Conservation (phyloP, 805 yeast genomes). For the Saturnispora saitoi region DNA sequence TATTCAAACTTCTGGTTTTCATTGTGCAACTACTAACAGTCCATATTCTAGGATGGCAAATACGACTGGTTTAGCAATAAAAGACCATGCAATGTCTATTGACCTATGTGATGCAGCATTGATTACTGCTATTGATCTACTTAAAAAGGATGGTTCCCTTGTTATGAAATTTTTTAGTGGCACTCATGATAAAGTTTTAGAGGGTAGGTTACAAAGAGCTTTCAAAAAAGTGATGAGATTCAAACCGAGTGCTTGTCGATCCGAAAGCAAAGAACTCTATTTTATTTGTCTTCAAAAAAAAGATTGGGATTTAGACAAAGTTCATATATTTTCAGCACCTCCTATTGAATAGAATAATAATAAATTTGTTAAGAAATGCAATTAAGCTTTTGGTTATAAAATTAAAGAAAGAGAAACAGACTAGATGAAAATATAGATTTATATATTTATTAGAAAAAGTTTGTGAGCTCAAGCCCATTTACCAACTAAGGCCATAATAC, state of each 20-base stretch:
- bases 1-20: slow-evolving; percentile 42
- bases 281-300: slow-evolving; percentile 56
- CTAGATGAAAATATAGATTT: not conserved
- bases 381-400: too few relatives aligned
- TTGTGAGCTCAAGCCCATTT: slow-evolving; percentile 45
- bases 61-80: slow-evolving; percentile 71
- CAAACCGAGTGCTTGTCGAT: slow-evolving; percentile 77
- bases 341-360: not conserved
- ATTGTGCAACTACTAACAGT: slow-evolving; percentile 63
- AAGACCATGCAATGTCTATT: slow-evolving; percentile 81
- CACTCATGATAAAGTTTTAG: slow-evolving; percentile 60
- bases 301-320: slow-evolving; percentile 33
- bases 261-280: slow-evolving; percentile 76
- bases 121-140: slow-evolving; percentile 59
- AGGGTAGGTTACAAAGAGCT: slow-evolving; percentile 44
- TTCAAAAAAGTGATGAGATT: slow-evolving; percentile 58
- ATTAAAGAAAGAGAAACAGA: not conserved
- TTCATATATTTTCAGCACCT: slow-evolving; percentile 32
- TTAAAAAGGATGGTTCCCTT: slow-evolving; percentile 62
- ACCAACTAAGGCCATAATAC: slow-evolving; percentile 65
- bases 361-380: not conserved
- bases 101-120: slow-evolving; percentile 89
- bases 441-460: not conserved
- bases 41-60: slow-evolving; percentile 89
- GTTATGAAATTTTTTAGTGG: slow-evolving; percentile 86